These are phyloP conservation scores for Pisolithus albus DNA, from an alignment of 768 basidiomycete species.

Conservation along the genomic window DNA sequence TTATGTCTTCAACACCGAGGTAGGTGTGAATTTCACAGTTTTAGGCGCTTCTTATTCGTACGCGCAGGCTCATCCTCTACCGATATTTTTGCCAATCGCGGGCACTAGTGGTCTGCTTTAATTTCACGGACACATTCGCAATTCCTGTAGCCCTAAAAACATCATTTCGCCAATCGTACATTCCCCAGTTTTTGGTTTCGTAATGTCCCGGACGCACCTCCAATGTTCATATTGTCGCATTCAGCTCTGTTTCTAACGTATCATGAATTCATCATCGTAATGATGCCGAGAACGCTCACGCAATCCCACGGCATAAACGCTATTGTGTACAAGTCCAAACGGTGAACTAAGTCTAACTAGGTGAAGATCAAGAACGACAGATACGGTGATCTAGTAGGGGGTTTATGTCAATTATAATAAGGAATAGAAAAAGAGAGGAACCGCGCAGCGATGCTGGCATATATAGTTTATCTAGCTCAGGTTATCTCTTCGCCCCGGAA, in stretches of 20 bases:
- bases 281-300: no score
- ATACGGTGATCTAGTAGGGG: not conserved
- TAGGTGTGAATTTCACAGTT: conserved; percentile 20
- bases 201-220: no score
- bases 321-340: not conserved
- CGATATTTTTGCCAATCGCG: conserved; percentile 54
- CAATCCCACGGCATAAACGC: no score
- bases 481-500: not conserved
- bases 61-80: conserved; percentile 58
- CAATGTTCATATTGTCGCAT: no score
- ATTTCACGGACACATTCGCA: no score
- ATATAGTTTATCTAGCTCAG: not conserved
- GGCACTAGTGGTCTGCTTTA: no score
- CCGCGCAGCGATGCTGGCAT: not conserved
- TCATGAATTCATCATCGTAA: no score
- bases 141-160: no score
- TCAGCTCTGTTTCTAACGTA: no score
- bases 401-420: not conserved
- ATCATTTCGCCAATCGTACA: no score
- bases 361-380: not conserved
- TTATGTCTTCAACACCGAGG: conserved; percentile 92
- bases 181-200: no score
- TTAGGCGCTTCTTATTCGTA: not conserved
- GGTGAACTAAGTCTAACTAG: not conserved
- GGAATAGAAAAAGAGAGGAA: not conserved